phyloP scores from a whole-genome alignment of 2,329 filamentous ascomycete genomes.

The Didymella pinodella region DNA sequence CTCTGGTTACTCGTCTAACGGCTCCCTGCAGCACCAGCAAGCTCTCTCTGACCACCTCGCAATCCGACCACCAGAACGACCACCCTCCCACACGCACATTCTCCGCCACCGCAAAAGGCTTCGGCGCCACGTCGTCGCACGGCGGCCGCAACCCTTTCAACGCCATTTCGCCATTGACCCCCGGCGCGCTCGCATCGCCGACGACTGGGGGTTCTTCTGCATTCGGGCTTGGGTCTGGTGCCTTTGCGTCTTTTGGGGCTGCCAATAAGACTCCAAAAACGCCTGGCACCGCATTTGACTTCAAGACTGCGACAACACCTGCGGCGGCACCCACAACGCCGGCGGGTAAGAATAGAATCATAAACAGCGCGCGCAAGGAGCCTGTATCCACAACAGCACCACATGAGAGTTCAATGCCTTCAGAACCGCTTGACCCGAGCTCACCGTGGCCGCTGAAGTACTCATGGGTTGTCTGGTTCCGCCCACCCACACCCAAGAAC shows the following conservation, averaged over 20 bases:
- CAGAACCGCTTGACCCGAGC: slow-evolving; percentile 49
- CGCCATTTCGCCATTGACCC: slow-evolving; percentile 73
- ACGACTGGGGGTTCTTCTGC: slow-evolving; percentile 81
- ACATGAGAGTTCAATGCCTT: slow-evolving; percentile 49
- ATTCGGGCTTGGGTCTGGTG: slow-evolving; percentile 92
- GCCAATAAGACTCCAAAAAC: slow-evolving; percentile 88
- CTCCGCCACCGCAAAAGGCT: slow-evolving; percentile 74
- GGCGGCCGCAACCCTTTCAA: slow-evolving; percentile 82
- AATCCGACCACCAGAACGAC: slow-evolving; percentile 60
- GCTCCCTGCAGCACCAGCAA: slow-evolving; percentile 74
- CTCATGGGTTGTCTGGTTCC: slow-evolving; percentile 96
- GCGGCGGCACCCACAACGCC: slow-evolving; percentile 61
- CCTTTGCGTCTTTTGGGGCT: slow-evolving; percentile 91
- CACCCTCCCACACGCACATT: slow-evolving; percentile 68
- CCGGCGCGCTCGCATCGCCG: slow-evolving; percentile 73
- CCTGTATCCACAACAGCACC: slow-evolving; percentile 38
- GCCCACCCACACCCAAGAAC: slow-evolving; percentile 94
- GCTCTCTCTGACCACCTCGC: slow-evolving; percentile 84
- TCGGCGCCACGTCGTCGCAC: slow-evolving; percentile 76
- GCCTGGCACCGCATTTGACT: slow-evolving; percentile 80
- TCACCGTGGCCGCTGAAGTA: slow-evolving; percentile 71
- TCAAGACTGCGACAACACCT: slow-evolving; percentile 64
- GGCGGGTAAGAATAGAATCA: slow-evolving; percentile 62
- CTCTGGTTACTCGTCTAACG: slow-evolving; percentile 36
- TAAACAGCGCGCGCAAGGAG: slow-evolving; percentile 49